Conservation (phyloP, 345 rosid species). For the Lepidium aucheri region DNA sequence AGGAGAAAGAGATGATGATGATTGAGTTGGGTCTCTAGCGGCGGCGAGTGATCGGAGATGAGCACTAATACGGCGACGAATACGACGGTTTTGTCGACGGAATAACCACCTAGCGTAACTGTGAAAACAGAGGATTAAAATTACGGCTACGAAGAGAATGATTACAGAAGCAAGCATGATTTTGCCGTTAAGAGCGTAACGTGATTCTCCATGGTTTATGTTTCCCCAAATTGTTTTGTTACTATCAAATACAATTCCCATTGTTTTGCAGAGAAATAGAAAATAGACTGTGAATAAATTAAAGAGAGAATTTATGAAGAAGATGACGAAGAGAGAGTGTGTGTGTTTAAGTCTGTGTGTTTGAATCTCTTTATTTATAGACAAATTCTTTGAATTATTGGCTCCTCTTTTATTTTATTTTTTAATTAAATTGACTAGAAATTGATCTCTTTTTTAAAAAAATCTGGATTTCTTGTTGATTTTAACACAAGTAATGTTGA, state of each 20-base stretch:
- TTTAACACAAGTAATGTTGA: background rate
- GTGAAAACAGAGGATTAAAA: constrained; percentile 50
- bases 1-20: constrained; percentile 27
- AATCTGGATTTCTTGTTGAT: background rate
- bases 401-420: background rate
- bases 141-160: constrained; percentile 44
- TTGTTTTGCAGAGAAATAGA: background rate
- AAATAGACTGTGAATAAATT: background rate
- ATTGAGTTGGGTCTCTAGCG: constrained; percentile 3
- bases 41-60: constrained; percentile 29
- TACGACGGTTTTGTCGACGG: constrained; percentile 32
- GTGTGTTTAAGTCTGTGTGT: constrained; percentile 6
- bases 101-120: constrained; percentile 47
- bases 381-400: constrained; percentile 1
- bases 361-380: constrained; percentile 26
- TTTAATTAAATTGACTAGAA: too few species aligned
- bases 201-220: constrained; percentile 1
- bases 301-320: background rate
- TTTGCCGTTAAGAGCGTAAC: constrained; percentile 43
- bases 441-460: background rate
- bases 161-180: constrained; percentile 48
- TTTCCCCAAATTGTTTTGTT: constrained; percentile 12
- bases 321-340: background rate
- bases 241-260: background rate
- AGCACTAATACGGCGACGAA: constrained; percentile 32